Evolutionary conservation across 805 yeast genomes (phyloP).

Genomic region (Groenewaldozyma tartarivorans): DNA sequence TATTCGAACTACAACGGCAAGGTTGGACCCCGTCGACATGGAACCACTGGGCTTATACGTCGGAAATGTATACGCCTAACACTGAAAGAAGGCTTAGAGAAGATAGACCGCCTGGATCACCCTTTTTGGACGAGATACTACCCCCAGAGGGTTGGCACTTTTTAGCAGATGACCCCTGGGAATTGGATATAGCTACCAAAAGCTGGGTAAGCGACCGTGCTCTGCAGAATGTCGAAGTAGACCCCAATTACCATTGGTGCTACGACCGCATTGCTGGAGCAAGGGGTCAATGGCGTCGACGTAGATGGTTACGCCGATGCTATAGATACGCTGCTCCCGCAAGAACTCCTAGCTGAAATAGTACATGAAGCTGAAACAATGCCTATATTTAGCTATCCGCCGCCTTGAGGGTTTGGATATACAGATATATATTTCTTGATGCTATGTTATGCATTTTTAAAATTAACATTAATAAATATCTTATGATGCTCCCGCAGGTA

Average conservation of each 20-base stretch:
- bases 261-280: conserved; percentile 25
- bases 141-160: conserved; percentile 75
- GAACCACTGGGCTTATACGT: conserved; percentile 51
- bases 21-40: conserved; percentile 53
- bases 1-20: conserved; percentile 65
- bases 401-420: no score
- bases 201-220: conserved; percentile 45
- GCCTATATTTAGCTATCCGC: no score
- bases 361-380: no score
- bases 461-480: no score
- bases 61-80: conserved; percentile 41
- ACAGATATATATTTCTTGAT: no score
- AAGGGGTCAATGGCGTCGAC: conserved; percentile 31
- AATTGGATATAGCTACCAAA: conserved; percentile 43
- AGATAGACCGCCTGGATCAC: conserved; percentile 58
- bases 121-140: conserved; percentile 40
- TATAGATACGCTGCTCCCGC: conserved; percentile 17
- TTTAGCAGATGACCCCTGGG: conserved; percentile 54
- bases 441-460: no score
- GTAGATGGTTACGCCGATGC: conserved; percentile 30
- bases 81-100: conserved; percentile 38
- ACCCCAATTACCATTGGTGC: conserved; percentile 29
- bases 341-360: no score
- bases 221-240: conserved; percentile 22
- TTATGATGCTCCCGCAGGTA: no score